Evolutionary conservation across 2,329 filamentous ascomycete genomes (phyloP).

Genomic region (Alternaria burnsii): DNA sequence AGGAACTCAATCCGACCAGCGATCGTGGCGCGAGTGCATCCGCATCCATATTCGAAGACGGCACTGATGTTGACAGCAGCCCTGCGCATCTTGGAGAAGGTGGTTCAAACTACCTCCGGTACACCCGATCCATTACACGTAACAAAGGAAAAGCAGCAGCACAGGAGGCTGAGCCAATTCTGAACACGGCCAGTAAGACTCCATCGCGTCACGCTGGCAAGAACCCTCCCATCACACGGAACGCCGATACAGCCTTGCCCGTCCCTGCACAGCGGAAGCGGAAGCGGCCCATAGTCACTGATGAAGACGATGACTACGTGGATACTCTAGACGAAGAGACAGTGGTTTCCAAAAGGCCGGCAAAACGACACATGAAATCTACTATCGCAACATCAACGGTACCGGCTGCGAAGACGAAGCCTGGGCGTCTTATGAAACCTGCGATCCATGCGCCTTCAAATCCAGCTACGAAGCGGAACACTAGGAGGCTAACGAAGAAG

Average conservation of each 20-base stretch:
- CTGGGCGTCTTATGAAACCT: not conserved
- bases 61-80: not conserved
- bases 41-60: not conserved
- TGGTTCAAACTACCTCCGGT: not conserved
- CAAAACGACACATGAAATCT: not conserved
- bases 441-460: no score
- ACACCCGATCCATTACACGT: not conserved
- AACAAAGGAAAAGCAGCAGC: not conserved
- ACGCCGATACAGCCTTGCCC: no score
- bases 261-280: not conserved
- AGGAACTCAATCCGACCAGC: not conserved
- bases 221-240: not conserved
- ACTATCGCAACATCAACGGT: not conserved
- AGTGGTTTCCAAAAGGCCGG: not conserved
- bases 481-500: not conserved
- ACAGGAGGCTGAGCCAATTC: not conserved
- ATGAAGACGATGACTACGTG: not conserved
- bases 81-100: not conserved
- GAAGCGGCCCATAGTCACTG: not conserved
- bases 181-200: not conserved
- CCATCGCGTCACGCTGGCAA: not conserved
- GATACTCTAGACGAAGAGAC: not conserved
- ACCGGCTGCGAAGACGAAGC: not conserved
- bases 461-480: not conserved
- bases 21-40: not conserved